phyloP scores from a whole-genome alignment of 2,329 filamentous ascomycete species.

The Aspergillus pseudoterreus region DNA sequence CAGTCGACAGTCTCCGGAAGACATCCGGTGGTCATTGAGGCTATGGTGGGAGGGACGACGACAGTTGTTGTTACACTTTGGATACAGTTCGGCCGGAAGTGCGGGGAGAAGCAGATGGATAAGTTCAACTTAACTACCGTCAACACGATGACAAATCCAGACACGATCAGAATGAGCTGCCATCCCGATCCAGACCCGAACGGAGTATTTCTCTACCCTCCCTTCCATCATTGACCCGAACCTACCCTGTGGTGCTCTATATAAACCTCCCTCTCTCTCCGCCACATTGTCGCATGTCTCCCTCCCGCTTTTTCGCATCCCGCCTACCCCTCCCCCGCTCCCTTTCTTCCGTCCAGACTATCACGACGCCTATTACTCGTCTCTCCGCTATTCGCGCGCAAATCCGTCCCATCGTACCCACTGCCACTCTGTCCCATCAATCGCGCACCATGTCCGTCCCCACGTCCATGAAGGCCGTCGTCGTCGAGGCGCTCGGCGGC shows the following conservation, averaged over 20 bases:
- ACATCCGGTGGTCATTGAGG: background rate
- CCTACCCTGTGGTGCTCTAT: background rate
- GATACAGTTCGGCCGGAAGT: background rate
- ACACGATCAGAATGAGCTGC: background rate
- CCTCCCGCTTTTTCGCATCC: constrained; percentile 1
- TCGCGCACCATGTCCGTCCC: constrained; percentile 50
- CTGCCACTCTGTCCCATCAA: constrained; percentile 12
- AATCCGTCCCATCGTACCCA: background rate
- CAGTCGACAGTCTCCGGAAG: background rate
- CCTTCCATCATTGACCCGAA: background rate
- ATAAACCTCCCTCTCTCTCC: constrained; percentile 2
- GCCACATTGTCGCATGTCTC: constrained; percentile 2
- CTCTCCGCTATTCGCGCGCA: constrained; percentile 12
- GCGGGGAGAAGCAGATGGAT: background rate
- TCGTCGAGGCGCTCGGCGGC: constrained; percentile 69
- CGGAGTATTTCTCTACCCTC: background rate
- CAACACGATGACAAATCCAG: background rate
- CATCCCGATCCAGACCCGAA: background rate
- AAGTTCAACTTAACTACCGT: background rate
- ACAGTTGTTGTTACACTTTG: background rate
- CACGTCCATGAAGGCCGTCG: constrained; percentile 68
- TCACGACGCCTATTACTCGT: constrained; percentile 1
- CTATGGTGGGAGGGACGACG: background rate
- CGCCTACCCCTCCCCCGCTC: constrained; percentile 4
- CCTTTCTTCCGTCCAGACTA: background rate